These are phyloP conservation scores for Desmodesmus armatus DNA, from an alignment of 139 green algal species.

Conservation along the genomic window DNA sequence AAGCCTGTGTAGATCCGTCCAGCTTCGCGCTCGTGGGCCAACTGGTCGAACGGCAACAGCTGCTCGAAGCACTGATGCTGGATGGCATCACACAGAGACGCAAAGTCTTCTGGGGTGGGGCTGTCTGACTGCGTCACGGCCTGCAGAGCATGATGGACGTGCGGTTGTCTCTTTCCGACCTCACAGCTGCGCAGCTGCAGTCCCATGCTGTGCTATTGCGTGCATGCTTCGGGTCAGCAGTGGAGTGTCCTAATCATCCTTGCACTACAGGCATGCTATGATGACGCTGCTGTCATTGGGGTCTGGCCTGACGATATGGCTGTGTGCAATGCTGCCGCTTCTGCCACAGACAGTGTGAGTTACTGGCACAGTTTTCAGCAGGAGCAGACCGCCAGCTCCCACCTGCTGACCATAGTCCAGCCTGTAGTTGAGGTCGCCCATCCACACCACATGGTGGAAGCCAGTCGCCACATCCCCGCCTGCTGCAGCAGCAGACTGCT, in stretches of 20 bases:
- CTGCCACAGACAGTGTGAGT: neutral
- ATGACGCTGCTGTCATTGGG: too few relatives aligned
- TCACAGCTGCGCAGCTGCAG: too few relatives aligned
- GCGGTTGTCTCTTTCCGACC: too few relatives aligned
- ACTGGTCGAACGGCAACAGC: conserved; percentile 61
- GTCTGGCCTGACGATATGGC: neutral
- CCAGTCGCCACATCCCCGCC: conserved; percentile 58
- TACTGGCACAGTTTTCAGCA: neutral
- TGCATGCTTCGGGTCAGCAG: too few relatives aligned
- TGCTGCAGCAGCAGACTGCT: neutral
- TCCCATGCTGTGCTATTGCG: neutral
- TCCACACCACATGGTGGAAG: conserved; percentile 76
- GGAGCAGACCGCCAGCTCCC: neutral
- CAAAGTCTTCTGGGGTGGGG: conserved; percentile 56
- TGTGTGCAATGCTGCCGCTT: neutral
- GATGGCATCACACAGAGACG: conserved; percentile 49
- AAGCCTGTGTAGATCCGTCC: conserved; percentile 70
- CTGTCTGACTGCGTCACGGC: conserved; percentile 51
- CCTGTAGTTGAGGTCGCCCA: conserved; percentile 82
- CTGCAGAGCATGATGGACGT: conserved; percentile 13
- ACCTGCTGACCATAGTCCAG: conserved; percentile 64
- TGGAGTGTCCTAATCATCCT: too few relatives aligned
- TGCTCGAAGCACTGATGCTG: neutral
- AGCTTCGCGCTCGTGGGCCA: conserved; percentile 51
- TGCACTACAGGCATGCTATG: too few relatives aligned